Evolutionary conservation across 2,329 filamentous ascomycete genomes (phyloP).

Genomic region (Daldinia eschscholtzii): DNA sequence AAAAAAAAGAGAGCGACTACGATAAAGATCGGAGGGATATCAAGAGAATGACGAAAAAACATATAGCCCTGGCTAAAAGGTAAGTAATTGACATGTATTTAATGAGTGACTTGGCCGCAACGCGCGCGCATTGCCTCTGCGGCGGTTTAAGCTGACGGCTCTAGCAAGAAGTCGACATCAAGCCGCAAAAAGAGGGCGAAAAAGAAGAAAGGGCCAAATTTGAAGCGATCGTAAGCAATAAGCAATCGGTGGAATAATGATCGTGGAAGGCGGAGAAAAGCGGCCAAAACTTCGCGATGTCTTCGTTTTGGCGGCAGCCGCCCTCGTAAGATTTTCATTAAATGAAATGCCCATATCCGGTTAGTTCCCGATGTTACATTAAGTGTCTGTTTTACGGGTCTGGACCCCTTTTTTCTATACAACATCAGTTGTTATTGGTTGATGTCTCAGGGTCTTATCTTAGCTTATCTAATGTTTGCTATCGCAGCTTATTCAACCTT

Average conservation of each 20-base stretch:
- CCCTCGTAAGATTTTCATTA: constrained; percentile 33
- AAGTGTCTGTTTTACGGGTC: constrained; percentile 15
- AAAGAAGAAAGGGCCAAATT: too few species aligned
- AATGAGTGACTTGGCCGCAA: constrained; percentile 23
- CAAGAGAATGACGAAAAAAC: constrained; percentile 26
- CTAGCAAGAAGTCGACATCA: constrained; percentile 30
- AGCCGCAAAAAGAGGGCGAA: constrained; percentile 7
- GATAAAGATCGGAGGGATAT: constrained; percentile 8
- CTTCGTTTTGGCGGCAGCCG: constrained; percentile 13
- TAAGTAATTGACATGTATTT: background rate
- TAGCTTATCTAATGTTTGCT: constrained; percentile 9
- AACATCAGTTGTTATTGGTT: constrained; percentile 10
- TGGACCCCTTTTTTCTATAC: constrained; percentile 15
- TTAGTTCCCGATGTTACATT: constrained; percentile 32
- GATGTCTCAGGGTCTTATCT: constrained; percentile 18
- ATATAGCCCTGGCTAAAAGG: constrained; percentile 8
- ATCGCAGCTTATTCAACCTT: constrained; percentile 5
- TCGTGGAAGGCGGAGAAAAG: constrained; percentile 23
- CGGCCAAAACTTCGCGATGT: constrained; percentile 19
- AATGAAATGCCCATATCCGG: constrained; percentile 38
- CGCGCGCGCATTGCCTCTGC: constrained; percentile 26
- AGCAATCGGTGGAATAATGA: constrained; percentile 17
- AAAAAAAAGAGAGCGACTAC: constrained; percentile 35
- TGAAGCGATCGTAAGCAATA: background rate
- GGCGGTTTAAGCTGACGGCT: constrained; percentile 28